phyloP scores from a whole-genome alignment of 2,329 filamentous ascomycete species.

The Alternaria sp. region DNA sequence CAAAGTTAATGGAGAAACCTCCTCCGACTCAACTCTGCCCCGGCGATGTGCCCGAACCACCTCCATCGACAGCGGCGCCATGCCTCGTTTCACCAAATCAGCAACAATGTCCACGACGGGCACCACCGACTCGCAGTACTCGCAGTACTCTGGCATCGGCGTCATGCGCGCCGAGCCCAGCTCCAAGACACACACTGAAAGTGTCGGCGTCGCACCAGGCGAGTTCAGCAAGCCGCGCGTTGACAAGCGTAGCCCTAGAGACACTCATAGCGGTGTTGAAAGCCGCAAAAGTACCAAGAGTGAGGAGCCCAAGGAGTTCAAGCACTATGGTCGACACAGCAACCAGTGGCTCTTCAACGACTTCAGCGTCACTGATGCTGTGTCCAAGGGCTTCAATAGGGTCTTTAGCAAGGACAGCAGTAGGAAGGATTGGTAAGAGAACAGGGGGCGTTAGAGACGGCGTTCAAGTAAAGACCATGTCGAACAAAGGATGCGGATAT shows the following conservation, averaged over 20 bases:
- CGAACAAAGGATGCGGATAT: not conserved
- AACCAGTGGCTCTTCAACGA: slow-evolving; percentile 53
- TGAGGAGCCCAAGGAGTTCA: slow-evolving; percentile 37
- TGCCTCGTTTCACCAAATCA: slow-evolving; percentile 38
- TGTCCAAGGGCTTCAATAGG: slow-evolving; percentile 43
- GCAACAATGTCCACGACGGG: slow-evolving; percentile 38
- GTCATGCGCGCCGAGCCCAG: slow-evolving; percentile 26
- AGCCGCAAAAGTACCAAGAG: slow-evolving; percentile 22
- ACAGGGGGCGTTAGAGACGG: slow-evolving; percentile 10
- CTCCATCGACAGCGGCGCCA: slow-evolving; percentile 37
- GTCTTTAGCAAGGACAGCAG: slow-evolving; percentile 35
- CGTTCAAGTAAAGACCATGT: not conserved
- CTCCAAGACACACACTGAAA: slow-evolving; percentile 23
- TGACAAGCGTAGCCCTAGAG: slow-evolving; percentile 27
- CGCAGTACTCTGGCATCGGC: slow-evolving; percentile 19
- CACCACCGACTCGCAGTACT: slow-evolving; percentile 24
- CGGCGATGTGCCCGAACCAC: slow-evolving; percentile 37
- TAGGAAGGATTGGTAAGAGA: slow-evolving; percentile 27
- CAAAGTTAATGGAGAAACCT: slow-evolving; percentile 25
- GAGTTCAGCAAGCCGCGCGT: slow-evolving; percentile 44
- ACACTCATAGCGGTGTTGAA: slow-evolving; percentile 24
- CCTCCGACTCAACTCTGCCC: slow-evolving; percentile 29
- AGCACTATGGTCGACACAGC: slow-evolving; percentile 48
- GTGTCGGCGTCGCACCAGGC: slow-evolving; percentile 33
- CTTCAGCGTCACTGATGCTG: slow-evolving; percentile 47